A percentile compares a stretch with the other conserved stretches of the same genome.
phyloP scores from a whole-genome alignment of 352 stramenopile species.

The Paralagenidium karlingii region DNA sequence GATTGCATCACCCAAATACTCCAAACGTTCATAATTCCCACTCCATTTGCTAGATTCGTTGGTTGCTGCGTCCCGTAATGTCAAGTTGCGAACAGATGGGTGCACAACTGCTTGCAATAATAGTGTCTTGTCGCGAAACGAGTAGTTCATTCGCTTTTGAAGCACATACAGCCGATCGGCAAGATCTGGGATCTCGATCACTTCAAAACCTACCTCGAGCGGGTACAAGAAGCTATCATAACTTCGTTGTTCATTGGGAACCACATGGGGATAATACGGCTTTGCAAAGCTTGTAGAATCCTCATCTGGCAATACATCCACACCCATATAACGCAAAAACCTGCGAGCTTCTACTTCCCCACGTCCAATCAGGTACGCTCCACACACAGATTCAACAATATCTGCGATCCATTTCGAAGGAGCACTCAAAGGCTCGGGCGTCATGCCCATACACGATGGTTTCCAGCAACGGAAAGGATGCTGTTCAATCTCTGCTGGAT shows the following conservation, averaged over 20 bases:
- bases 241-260: constrained; percentile 18
- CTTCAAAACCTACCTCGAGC: constrained; percentile 32
- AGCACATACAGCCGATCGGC: constrained; percentile 38
- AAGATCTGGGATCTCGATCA: constrained; percentile 4
- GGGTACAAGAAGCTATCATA: too few species aligned
- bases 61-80: too few species aligned
- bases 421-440: constrained; percentile 51
- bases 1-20: constrained; percentile 82
- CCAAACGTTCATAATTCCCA: constrained; percentile 80
- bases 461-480: constrained; percentile 79
- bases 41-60: constrained; percentile 41
- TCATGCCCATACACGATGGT: constrained; percentile 77
- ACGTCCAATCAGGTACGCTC: constrained; percentile 58
- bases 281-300: constrained; percentile 22
- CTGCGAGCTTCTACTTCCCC: constrained; percentile 59
- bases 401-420: constrained; percentile 79
- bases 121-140: constrained; percentile 61
- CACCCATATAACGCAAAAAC: constrained; percentile 68
- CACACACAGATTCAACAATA: constrained; percentile 70
- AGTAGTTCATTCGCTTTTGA: constrained; percentile 73
- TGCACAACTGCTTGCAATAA: constrained; percentile 71
- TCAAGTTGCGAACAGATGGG: constrained; percentile 47
- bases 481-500: constrained; percentile 66
- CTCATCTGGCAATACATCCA: constrained; percentile 30
- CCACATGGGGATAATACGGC: constrained; percentile 54